Evolutionary conservation across 495 filamentous ascomycete genomes (phyloP).

Genomic region (Hypoxylon fuscum): DNA sequence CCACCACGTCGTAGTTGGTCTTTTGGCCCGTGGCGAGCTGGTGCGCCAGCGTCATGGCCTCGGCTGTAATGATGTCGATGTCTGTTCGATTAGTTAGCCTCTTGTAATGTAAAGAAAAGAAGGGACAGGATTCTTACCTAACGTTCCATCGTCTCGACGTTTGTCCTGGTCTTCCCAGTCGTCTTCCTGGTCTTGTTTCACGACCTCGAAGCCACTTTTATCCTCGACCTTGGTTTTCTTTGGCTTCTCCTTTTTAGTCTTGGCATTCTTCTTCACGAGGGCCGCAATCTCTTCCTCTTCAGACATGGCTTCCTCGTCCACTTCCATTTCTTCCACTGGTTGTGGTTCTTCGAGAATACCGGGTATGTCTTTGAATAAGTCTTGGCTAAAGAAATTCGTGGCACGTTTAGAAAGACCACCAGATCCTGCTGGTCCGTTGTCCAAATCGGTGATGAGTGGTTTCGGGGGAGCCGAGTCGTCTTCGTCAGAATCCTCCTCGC

Average conservation of each 20-base stretch:
- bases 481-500: slow-evolving; percentile 63
- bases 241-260: slow-evolving; percentile 37
- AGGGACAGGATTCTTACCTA: slow-evolving; percentile 61
- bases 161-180: slow-evolving; percentile 75
- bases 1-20: slow-evolving; percentile 76
- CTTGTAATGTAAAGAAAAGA: not conserved
- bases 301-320: slow-evolving; percentile 57
- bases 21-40: slow-evolving; percentile 87
- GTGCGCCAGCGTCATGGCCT: slow-evolving; percentile 98
- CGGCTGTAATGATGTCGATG: slow-evolving; percentile 98
- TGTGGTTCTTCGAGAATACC: slow-evolving; percentile 61
- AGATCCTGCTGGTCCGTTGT: slow-evolving; percentile 53
- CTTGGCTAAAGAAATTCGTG: slow-evolving; percentile 90
- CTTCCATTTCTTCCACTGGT: slow-evolving; percentile 59
- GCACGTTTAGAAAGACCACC: slow-evolving; percentile 81
- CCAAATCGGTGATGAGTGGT: slow-evolving; percentile 62
- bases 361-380: slow-evolving; percentile 86
- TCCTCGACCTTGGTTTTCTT: slow-evolving; percentile 42
- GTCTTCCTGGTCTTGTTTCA: slow-evolving; percentile 62
- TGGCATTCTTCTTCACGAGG: slow-evolving; percentile 21
- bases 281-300: slow-evolving; percentile 22
- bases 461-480: slow-evolving; percentile 49
- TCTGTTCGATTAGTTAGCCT: slow-evolving; percentile 62
- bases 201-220: slow-evolving; percentile 62
- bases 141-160: slow-evolving; percentile 71